A percentile compares a stretch with the other conserved stretches of the same genome.
Evolutionary conservation across 192 early-diverging fungal genomes (phyloP).

Genomic region (Coemansia sp.): DNA sequence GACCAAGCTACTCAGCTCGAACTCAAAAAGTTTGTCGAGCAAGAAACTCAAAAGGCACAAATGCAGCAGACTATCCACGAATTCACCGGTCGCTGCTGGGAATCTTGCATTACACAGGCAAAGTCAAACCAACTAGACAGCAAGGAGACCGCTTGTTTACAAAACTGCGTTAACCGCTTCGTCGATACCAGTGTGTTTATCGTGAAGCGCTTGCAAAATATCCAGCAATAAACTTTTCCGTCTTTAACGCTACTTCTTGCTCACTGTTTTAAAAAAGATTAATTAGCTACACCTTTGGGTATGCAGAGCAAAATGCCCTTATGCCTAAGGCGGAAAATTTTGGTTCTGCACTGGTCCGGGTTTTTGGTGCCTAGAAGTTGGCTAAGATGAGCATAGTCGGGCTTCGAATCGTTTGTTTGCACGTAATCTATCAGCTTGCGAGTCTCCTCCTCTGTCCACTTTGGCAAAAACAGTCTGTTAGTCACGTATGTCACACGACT

Average conservation of each 20-base stretch:
- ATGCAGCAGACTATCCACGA: constrained; percentile 61
- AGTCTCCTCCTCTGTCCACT: background rate
- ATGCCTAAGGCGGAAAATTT: background rate
- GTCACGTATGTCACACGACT: background rate
- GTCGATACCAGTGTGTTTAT: constrained; percentile 64
- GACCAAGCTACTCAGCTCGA: constrained; percentile 61
- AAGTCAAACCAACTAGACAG: constrained; percentile 55
- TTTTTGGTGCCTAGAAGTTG: background rate
- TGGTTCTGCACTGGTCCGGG: background rate
- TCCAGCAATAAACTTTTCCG: background rate
- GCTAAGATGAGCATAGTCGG: background rate
- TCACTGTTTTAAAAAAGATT: background rate
- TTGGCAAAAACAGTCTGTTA: background rate
- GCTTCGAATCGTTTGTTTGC: background rate
- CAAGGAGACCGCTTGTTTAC: constrained; percentile 59
- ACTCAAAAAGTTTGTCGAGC: constrained; percentile 59
- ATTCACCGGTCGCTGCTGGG: constrained; percentile 70
- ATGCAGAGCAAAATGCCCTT: background rate
- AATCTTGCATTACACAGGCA: constrained; percentile 61
- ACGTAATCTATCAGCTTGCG: background rate
- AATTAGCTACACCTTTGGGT: no score
- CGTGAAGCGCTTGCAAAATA: constrained; percentile 56
- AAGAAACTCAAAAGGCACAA: constrained; percentile 59
- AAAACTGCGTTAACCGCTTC: constrained; percentile 74
- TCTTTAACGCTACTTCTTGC: no score